These are phyloP conservation scores for Albifimbria verrucaria DNA, from an alignment of 2,329 filamentous ascomycete genomes.

Conservation along the genomic window DNA sequence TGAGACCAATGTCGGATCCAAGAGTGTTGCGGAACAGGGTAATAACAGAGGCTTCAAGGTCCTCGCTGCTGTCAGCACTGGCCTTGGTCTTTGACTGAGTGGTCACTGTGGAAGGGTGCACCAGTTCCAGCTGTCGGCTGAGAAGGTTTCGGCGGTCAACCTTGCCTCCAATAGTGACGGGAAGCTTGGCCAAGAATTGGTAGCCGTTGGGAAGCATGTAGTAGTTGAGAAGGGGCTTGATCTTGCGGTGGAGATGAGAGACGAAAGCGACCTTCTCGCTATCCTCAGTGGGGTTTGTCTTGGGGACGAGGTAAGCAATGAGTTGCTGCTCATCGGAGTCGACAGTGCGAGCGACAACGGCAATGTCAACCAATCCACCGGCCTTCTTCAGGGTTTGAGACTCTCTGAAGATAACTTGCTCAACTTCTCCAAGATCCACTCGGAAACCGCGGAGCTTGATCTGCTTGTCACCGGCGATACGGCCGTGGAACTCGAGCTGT, in stretches of 20 bases:
- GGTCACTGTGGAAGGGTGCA: conserved; percentile 9
- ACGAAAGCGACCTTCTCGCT: conserved; percentile 10
- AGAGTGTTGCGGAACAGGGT: conserved; percentile 15
- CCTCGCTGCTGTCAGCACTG: conserved; percentile 8
- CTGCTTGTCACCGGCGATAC: conserved; percentile 36
- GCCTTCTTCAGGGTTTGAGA: conserved; percentile 10
- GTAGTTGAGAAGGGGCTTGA: conserved; percentile 18
- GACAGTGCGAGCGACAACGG: conserved; percentile 15
- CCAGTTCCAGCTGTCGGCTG: conserved; percentile 12
- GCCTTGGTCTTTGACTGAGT: conserved; percentile 3
- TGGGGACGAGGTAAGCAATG: conserved; percentile 18
- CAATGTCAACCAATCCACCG: conserved; percentile 12
- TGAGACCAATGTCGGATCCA: conserved; percentile 10
- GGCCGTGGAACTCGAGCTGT: conserved; percentile 33
- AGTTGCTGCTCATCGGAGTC: conserved; percentile 17
- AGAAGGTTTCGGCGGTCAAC: conserved; percentile 17
- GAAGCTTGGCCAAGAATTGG: conserved; percentile 14
- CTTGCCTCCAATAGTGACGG: conserved; percentile 19
- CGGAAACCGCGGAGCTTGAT: conserved; percentile 28
- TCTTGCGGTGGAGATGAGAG: conserved; percentile 13
- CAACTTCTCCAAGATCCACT: conserved; percentile 36
- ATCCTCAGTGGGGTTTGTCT: conserved; percentile 8
- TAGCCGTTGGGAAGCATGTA: conserved; percentile 23
- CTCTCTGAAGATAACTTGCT: conserved; percentile 19
- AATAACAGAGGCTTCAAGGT: conserved; percentile 14